These are phyloP conservation scores for Suillus subluteus DNA, from an alignment of 768 basidiomycete genomes.

Conservation along the genomic window DNA sequence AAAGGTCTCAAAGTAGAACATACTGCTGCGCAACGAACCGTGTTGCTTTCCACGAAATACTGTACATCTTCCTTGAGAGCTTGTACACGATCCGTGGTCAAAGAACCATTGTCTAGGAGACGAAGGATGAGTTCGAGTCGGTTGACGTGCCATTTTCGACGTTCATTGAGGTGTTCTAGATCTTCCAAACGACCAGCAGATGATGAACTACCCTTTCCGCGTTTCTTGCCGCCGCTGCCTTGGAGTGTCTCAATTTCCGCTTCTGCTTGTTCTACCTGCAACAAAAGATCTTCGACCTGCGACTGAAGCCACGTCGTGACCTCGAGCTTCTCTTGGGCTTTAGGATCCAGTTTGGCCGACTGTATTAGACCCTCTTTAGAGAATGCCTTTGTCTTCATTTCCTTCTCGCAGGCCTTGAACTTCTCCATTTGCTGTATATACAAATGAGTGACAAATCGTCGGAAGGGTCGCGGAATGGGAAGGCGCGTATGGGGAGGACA, in stretches of 20 bases:
- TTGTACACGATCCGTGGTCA: slow-evolving; percentile 79
- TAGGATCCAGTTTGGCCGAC: slow-evolving; percentile 92
- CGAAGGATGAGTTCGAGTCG: slow-evolving; percentile 93
- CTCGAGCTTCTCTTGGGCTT: slow-evolving; percentile 95
- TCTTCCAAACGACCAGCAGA: slow-evolving; percentile 76
- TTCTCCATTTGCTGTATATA: slow-evolving; percentile 97
- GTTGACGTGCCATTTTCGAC: slow-evolving; percentile 93
- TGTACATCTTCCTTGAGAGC: slow-evolving; percentile 90
- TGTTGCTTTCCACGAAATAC: slow-evolving; percentile 96
- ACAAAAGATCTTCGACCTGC: slow-evolving; percentile 88
- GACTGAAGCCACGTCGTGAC: slow-evolving; percentile 84
- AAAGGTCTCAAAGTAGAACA: slow-evolving; percentile 17
- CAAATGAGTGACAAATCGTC: slow-evolving; percentile 8
- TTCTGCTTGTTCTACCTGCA: slow-evolving; percentile 93
- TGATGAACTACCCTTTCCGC: slow-evolving; percentile 69
- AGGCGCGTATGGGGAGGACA: background rate
- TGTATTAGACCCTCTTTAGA: slow-evolving; percentile 98
- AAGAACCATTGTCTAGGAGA: slow-evolving; percentile 90
- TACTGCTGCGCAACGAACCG: slow-evolving; percentile 57
- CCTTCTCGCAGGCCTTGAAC: slow-evolving; percentile 99
- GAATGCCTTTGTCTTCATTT: slow-evolving; percentile 99
- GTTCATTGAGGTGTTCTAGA: slow-evolving; percentile 88
- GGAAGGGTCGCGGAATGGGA: slow-evolving; percentile 19
- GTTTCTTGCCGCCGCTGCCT: slow-evolving; percentile 75
- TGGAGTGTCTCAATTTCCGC: slow-evolving; percentile 92